A percentile compares a stretch with the other conserved stretches of the same genome.
phyloP scores from a whole-genome alignment of 23 red algal genomes.

The Gracilaria caudata region DNA sequence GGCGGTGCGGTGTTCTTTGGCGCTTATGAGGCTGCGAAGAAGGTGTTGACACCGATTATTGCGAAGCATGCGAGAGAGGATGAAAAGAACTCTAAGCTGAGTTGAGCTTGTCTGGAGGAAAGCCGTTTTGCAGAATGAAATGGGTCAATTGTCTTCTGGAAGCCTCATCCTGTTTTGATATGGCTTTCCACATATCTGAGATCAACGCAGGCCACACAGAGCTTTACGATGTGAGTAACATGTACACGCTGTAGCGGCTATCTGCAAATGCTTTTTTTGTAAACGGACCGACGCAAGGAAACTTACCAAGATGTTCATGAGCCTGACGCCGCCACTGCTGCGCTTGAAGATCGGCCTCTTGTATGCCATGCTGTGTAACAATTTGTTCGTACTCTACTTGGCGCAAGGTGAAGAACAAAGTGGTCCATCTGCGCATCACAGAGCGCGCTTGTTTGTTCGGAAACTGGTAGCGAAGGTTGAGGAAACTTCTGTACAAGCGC shows the following conservation, averaged over 20 bases:
- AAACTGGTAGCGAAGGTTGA: slow-evolving; percentile 39
- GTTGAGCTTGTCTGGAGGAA: neutral
- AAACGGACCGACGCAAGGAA: neutral
- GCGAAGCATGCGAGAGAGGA: slow-evolving; percentile 10
- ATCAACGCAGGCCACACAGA: neutral
- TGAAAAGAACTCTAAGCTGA: neutral
- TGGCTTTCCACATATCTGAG: neutral
- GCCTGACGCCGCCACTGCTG: slow-evolving; percentile 23
- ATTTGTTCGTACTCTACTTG: slow-evolving; percentile 38
- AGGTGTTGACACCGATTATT: slow-evolving; percentile 30
- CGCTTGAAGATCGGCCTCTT: slow-evolving; percentile 7
- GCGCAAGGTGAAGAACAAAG: slow-evolving; percentile 25
- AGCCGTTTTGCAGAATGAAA: neutral
- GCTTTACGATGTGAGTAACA: neutral
- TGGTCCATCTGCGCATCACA: slow-evolving; percentile 33
- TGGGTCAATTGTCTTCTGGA: neutral
- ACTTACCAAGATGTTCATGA: slow-evolving; percentile 41
- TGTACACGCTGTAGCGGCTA: neutral
- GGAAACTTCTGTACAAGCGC: slow-evolving; percentile 16
- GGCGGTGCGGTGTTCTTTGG: slow-evolving; percentile 99
- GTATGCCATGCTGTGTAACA: neutral
- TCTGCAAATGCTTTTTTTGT: neutral
- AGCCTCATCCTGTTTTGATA: slow-evolving; percentile 1
- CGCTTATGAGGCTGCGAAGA: slow-evolving; percentile 80
- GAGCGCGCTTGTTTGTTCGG: slow-evolving; percentile 64